Percentiles rank a stretch among this genome's conserved stretches.
These are phyloP conservation scores for Hypocrella siamensis DNA, from an alignment of 2,329 filamentous ascomycete species.

Conservation along the genomic window DNA sequence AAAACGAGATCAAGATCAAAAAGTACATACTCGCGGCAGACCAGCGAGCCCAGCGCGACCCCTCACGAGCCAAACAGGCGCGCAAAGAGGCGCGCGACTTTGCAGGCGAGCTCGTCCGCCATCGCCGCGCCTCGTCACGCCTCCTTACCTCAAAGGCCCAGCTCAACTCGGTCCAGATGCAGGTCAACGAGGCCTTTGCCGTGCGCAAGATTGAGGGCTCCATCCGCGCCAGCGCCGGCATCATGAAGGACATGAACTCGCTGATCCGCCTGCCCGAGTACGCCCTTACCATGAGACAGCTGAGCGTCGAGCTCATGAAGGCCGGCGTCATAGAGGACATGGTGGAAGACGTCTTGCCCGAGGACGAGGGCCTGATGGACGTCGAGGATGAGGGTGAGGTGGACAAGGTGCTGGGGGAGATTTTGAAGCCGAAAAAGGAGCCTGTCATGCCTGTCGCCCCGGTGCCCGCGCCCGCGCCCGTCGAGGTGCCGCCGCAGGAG, in stretches of 20 bases:
- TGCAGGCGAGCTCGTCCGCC: slow-evolving; percentile 71
- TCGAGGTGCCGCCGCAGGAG: slow-evolving; percentile 31
- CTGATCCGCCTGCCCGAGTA: slow-evolving; percentile 74
- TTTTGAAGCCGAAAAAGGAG: slow-evolving; percentile 68
- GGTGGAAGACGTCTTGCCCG: slow-evolving; percentile 74
- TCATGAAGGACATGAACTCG: slow-evolving; percentile 94
- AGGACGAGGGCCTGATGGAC: slow-evolving; percentile 55
- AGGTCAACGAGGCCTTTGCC: slow-evolving; percentile 91
- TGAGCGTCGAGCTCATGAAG: slow-evolving; percentile 77
- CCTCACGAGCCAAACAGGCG: slow-evolving; percentile 63
- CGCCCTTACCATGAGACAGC: slow-evolving; percentile 74
- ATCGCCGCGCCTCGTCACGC: slow-evolving; percentile 59
- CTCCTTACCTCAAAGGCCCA: slow-evolving; percentile 82
- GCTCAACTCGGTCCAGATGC: slow-evolving; percentile 86
- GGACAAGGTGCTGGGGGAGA: slow-evolving; percentile 82
- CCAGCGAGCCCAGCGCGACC: slow-evolving; percentile 65
- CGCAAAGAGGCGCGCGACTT: slow-evolving; percentile 73
- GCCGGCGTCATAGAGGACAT: slow-evolving; percentile 98
- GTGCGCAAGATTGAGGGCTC: slow-evolving; percentile 92
- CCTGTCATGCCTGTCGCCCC: slow-evolving; percentile 38
- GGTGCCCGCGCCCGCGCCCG: slow-evolving; percentile 35
- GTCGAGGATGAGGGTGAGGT: slow-evolving; percentile 72
- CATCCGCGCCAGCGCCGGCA: slow-evolving; percentile 69
- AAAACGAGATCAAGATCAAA: slow-evolving; percentile 71
- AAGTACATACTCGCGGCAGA: slow-evolving; percentile 72